phyloP scores from a whole-genome alignment of 139 green algal species.

The Monoraphidium neglectum region DNA sequence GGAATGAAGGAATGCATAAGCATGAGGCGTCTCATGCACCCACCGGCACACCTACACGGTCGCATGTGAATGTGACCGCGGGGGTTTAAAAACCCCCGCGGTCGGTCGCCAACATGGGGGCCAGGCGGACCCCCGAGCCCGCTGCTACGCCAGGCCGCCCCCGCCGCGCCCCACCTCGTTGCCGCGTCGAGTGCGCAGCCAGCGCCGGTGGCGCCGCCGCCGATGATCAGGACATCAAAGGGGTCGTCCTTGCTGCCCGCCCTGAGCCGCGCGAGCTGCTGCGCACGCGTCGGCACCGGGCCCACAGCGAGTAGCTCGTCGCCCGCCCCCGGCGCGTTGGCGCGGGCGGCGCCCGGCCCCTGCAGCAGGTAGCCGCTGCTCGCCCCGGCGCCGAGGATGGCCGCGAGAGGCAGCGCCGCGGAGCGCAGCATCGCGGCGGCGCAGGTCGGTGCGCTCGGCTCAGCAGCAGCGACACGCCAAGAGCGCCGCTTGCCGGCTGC shows the following conservation, averaged over 20 bases:
- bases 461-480: too few species aligned
- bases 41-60: too few species aligned
- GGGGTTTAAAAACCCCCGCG: background rate
- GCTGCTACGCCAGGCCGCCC: background rate
- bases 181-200: conserved; percentile 91
- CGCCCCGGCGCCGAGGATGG: conserved; percentile 14
- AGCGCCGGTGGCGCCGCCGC: conserved; percentile 94
- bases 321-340: background rate
- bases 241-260: conserved; percentile 45
- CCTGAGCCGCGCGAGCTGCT: conserved; percentile 49
- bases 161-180: conserved; percentile 58
- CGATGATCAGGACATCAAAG: conserved; percentile 92
- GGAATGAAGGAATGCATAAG: background rate
- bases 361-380: conserved; percentile 14
- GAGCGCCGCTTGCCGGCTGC: too few species aligned
- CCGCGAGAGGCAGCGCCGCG: background rate
- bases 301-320: background rate
- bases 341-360: background rate
- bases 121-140: background rate
- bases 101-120: background rate
- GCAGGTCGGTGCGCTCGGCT: too few species aligned
- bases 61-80: too few species aligned
- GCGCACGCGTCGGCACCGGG: conserved; percentile 40
- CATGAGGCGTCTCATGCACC: too few species aligned
- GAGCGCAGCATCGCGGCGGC: conserved; percentile 12